Evolutionary conservation across 1,284 basidiomycete genomes (phyloP), one percentile per base, ranked within the genome.

Genomic region (Ceratobasidium sp.): DNA sequence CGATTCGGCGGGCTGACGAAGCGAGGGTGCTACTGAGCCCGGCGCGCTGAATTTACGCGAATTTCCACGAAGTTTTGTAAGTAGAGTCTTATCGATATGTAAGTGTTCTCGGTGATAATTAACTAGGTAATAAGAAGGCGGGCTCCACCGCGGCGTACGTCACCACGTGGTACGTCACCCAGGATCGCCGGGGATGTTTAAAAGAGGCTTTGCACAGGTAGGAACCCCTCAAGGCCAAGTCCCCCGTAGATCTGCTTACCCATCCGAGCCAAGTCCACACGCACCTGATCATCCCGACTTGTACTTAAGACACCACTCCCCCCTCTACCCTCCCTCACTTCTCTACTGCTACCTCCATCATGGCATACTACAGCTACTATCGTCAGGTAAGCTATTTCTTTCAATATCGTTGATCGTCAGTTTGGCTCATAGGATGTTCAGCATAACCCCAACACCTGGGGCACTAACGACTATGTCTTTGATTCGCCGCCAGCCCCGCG

Each of bases 381-480:
- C 88, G 88, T 79, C 86, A 79, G 51, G 80, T 86, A 72, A 51
- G 64, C 46, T 18, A 18, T 71, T 42, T 26, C 40, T 23, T 28
- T 26, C 26, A 6, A 4, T n/a, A n/a, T 39, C 33, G 60, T 28
- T 23, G 23, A 26, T n/a, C 13, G 46, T 77, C 20, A 39, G 40
- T 23, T 28, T 26, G 28, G 33, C 61, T 63, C 26, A 68, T 15
- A 33, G 15, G 15, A 39, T 20, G 18, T 49, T 10, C 33, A 75
- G 71, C 60, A 58, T 56, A 75, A 70, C 53, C 84, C 85, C 58
- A 86, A 87, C 55, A 85, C 84, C 39, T 89, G 88, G 88, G 89
- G 89, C n/a, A 88, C 89, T 15, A 86, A 85, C 76, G 82, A 90
- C 88, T 88, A 88, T 81, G 88, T 89, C 81, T 89, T 91, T 77